phyloP scores from a whole-genome alignment of 1,284 basidiomycete species.

The Clitocybe nebularis region DNA sequence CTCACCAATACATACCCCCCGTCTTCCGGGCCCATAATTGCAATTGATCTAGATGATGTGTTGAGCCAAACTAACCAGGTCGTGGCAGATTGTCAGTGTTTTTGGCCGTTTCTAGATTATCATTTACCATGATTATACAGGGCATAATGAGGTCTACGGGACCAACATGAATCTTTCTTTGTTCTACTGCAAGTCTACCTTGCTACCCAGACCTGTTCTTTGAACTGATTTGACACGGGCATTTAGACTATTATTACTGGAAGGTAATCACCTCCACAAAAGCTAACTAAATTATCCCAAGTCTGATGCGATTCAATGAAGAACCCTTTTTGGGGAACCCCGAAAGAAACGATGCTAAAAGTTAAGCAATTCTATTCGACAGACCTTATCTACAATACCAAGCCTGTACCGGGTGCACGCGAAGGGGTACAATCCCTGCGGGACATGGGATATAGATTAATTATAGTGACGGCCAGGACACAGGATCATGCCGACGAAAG shows the following conservation, averaged over 20 bases:
- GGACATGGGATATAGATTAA: conserved; percentile 60
- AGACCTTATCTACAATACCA: conserved; percentile 46
- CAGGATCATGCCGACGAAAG: conserved; percentile 55
- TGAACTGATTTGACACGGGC: background rate
- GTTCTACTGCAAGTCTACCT: conserved; percentile 60
- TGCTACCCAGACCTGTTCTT: conserved; percentile 9
- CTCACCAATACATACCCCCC: conserved; percentile 23
- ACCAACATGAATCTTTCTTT: conserved; percentile 43
- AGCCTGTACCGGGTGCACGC: conserved; percentile 61
- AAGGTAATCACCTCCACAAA: conserved; percentile 34
- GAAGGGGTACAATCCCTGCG: conserved; percentile 56
- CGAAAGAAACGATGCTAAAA: conserved; percentile 55
- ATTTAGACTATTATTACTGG: conserved; percentile 63
- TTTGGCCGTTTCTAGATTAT: too few species aligned
- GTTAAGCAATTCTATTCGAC: conserved; percentile 58
- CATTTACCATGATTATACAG: too few species aligned
- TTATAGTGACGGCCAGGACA: conserved; percentile 74
- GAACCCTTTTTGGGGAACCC: conserved; percentile 73
- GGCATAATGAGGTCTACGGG: conserved; percentile 70
- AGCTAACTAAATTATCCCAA: background rate
- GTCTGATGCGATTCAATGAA: conserved; percentile 25
- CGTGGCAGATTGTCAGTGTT: conserved; percentile 60
- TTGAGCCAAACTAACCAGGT: conserved; percentile 64
- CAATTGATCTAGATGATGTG: conserved; percentile 78
- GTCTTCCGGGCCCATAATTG: conserved; percentile 46